Evolutionary conservation across 1,139 yeast genomes (phyloP), one percentile per base, ranked within the genome.

Genomic region (Magnusiomyces suaveolens): DNA sequence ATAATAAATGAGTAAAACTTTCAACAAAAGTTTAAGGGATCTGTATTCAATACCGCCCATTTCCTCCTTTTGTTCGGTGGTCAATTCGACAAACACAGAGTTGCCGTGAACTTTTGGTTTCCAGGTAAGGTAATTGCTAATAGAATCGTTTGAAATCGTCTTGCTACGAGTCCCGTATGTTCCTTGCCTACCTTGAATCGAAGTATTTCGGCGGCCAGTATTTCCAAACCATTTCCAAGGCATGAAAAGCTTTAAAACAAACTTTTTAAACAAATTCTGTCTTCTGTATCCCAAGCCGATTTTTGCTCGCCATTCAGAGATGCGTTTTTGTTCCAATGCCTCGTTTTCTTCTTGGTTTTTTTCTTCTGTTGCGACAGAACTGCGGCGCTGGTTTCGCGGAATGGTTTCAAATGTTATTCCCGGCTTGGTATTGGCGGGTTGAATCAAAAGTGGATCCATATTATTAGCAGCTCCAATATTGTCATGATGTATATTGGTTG

Each of bases 21-120:
- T 80, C 54, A 87, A 81, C 54, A 92, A 72, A 14, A 89, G 71
- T 64, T 87, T 87, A 54, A 87, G 78, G 0, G 98, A 88, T 52
- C 97, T 78, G 66, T 92, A 92, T 66, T 92, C 98, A 16, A 92
- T 96, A 52, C 98, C 98, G 36, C 98, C 98, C 50, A 92, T 72
- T 67, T 92, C 98, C 57, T 86, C 95, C 64, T 88, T 88, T 68
- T 92, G 97, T 32, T 80, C 84, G 29, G 82, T 87, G 1, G 87
- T 81, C 54, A 92, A 71, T 25, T 84, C 84, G 1, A 87, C 85
- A 73, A 92, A 92, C 0, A 90, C 86, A 0, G 98, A 92, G 68
- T 92, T 92, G 67, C 97, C 79, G 16, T 97, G 97, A 50, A 94
- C 78, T 0, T 89, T 87, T 0, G 97, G 97, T 24, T 78, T 79